A percentile compares a stretch with the other conserved stretches of the same genome.
phyloP scores from a whole-genome alignment of 2,329 filamentous ascomycete genomes.

The Cercospora berteroae region DNA sequence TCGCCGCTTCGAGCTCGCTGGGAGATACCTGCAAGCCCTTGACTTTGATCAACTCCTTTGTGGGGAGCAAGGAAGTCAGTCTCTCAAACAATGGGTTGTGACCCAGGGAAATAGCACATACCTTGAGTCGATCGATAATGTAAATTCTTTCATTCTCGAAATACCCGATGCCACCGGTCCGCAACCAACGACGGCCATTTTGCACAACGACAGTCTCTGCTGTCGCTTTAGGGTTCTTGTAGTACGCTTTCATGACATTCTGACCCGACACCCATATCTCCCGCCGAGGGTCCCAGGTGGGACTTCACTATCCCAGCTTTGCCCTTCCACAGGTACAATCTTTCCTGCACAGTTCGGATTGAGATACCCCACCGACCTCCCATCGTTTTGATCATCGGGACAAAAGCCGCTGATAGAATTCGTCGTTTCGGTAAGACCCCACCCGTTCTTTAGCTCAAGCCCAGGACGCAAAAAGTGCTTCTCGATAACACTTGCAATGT shows the following conservation, averaged over 20 bases:
- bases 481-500: neutral
- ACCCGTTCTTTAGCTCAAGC: neutral
- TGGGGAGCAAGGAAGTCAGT: neutral
- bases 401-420: neutral
- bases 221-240: neutral
- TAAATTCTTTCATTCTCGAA: neutral
- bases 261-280: neutral
- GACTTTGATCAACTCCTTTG: constrained; percentile 24
- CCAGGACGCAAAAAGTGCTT: neutral
- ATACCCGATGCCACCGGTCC: neutral
- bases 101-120: neutral
- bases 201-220: neutral
- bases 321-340: neutral
- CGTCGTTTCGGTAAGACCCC: neutral
- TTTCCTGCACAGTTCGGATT: neutral
- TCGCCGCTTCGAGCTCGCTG: constrained; percentile 37
- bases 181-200: neutral
- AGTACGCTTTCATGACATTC: neutral
- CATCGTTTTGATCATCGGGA: neutral
- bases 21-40: constrained; percentile 39
- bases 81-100: neutral
- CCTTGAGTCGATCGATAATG: neutral
- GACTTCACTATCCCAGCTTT: neutral
- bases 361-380: neutral
- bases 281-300: neutral